A percentile compares a stretch with the other conserved stretches of the same genome.
These are phyloP conservation scores for Coemansia reversa DNA, from an alignment of 192 early-diverging fungal genomes.

Conservation along the genomic window DNA sequence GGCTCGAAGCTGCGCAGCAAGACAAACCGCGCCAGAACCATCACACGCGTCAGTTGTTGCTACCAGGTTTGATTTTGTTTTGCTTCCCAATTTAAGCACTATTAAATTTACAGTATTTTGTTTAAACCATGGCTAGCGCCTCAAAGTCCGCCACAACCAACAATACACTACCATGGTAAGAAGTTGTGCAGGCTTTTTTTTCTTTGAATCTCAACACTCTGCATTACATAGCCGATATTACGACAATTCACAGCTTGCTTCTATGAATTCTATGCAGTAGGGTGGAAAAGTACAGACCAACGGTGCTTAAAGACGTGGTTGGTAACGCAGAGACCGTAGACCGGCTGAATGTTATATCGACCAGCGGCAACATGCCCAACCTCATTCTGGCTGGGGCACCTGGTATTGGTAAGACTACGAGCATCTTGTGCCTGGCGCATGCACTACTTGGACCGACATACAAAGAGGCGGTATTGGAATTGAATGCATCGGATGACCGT, in stretches of 20 bases:
- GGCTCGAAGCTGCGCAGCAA: no score
- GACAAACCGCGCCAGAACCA: no score
- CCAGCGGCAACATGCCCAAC: slow-evolving; percentile 94
- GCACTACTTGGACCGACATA: slow-evolving; percentile 79
- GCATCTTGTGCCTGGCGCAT: slow-evolving; percentile 88
- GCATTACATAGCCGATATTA: not conserved
- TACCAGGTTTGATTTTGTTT: no score
- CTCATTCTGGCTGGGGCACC: slow-evolving; percentile 88
- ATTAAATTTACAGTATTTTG: no score
- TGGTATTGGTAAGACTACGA: slow-evolving; percentile 97
- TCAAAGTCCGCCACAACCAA: slow-evolving; percentile 16
- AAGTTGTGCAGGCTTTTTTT: not conserved
- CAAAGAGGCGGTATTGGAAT: slow-evolving; percentile 93
- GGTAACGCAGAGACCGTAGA: slow-evolving; percentile 92
- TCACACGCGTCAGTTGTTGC: no score
- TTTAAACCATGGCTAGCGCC: slow-evolving; percentile 6
- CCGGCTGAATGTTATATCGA: slow-evolving; percentile 79
- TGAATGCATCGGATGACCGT: slow-evolving; percentile 97
- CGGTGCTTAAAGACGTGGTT: slow-evolving; percentile 82
- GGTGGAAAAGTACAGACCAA: slow-evolving; percentile 94
- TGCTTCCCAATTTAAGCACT: no score
- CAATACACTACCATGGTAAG: slow-evolving; percentile 49
- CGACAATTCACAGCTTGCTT: not conserved
- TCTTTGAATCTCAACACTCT: not conserved
- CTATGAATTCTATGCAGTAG: slow-evolving; percentile 9